Evolutionary conservation across 805 yeast species (phyloP).

Genomic region (Citeromyces matritensis): DNA sequence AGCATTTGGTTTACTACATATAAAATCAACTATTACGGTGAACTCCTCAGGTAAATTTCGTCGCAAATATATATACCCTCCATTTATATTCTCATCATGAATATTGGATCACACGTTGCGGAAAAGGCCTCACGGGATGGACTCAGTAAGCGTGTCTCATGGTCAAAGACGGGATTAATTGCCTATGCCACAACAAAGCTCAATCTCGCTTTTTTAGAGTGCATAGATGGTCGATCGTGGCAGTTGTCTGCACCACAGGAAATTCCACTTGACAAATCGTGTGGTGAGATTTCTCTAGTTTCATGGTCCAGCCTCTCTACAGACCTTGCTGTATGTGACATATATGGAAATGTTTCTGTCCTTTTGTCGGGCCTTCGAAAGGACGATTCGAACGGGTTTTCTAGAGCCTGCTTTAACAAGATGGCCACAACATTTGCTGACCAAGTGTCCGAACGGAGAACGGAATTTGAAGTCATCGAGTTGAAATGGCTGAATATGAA

Average conservation of each 20-base stretch:
- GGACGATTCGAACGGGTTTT: conserved; percentile 17
- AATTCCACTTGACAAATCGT: conserved; percentile 11
- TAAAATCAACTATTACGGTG: too few species aligned
- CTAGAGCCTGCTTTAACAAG: conserved; percentile 9
- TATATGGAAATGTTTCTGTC: conserved; percentile 48
- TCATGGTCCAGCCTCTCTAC: conserved; percentile 71
- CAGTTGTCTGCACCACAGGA: conserved; percentile 45
- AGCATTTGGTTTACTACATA: too few species aligned
- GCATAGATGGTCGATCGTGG: conserved; percentile 70
- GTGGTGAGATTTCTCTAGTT: conserved; percentile 22
- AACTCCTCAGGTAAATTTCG: too few species aligned
- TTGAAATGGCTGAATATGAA: conserved; percentile 67
- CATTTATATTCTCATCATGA: too few species aligned
- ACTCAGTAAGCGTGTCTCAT: conserved; percentile 23
- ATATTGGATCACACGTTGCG: too few species aligned
- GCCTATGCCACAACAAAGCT: conserved; percentile 46
- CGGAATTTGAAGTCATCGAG: conserved; percentile 20
- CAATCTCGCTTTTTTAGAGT: conserved; percentile 52
- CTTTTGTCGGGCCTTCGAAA: conserved; percentile 32
- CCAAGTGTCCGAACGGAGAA: conserved; percentile 7
- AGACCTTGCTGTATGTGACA: conserved; percentile 71
- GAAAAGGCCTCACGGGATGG: too few species aligned
- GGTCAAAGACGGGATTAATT: conserved; percentile 79
- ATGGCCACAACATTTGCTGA: conserved; percentile 35
- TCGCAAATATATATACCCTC: too few species aligned